Percentiles rank a stretch among this genome's conserved stretches.
Evolutionary conservation across 202 grass and related monocot genomes (phyloP).

Genomic region (Panicum hallii): DNA sequence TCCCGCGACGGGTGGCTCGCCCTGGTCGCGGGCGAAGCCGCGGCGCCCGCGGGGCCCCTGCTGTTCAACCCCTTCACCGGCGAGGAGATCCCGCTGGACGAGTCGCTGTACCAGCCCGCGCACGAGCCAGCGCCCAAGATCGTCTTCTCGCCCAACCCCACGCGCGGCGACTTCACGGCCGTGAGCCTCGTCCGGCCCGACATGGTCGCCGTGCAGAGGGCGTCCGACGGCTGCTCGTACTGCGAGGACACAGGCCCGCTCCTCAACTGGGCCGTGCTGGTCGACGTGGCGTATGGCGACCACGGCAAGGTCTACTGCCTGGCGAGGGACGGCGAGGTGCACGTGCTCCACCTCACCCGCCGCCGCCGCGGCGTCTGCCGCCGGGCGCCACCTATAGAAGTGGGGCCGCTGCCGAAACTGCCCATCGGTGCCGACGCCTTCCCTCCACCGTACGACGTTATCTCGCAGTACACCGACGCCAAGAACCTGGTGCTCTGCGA

Average conservation of each 20-base stretch:
- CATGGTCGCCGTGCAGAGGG: constrained; percentile 28
- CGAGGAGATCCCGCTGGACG: constrained; percentile 32
- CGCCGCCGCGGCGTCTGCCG: not conserved
- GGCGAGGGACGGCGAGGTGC: not conserved
- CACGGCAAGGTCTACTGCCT: constrained; percentile 22
- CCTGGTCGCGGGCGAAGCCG: not conserved
- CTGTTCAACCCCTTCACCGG: constrained; percentile 41
- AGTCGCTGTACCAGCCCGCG: not conserved
- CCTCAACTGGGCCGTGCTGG: not conserved
- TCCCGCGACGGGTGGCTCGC: constrained; percentile 33
- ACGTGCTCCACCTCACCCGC: constrained; percentile 30
- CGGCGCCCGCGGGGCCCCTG: not conserved
- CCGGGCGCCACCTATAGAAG: constrained; percentile 1
- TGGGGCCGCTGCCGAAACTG: not conserved
- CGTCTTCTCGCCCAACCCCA: constrained; percentile 21
- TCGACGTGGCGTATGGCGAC: constrained; percentile 12
- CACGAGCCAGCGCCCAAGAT: constrained; percentile 6
- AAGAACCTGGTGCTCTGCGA: constrained; percentile 37
- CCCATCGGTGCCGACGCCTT: not conserved
- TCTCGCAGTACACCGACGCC: not conserved
- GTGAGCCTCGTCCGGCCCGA: constrained; percentile 29
- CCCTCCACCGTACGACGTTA: not conserved
- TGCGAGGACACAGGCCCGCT: constrained; percentile 4
- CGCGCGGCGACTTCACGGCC: not conserved
- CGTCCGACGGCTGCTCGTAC: not conserved